These are phyloP conservation scores for Hypholoma fasciculare DNA, from an alignment of 768 basidiomycete species.

Conservation along the genomic window DNA sequence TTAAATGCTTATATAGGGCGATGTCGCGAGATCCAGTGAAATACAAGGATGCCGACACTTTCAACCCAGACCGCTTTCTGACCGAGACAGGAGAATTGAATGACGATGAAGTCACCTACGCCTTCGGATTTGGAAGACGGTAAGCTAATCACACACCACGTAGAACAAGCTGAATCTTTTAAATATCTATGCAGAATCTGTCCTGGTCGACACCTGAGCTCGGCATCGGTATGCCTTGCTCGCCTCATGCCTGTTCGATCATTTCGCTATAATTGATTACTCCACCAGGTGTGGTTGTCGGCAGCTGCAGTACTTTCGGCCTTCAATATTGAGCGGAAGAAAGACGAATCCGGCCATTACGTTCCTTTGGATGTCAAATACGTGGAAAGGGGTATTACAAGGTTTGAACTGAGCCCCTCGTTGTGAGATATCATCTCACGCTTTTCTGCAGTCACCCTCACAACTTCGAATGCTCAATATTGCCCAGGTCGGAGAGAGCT, in stretches of 20 bases:
- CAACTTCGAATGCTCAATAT: background rate
- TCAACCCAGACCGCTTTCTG: conserved; percentile 58
- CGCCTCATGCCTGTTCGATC: no score
- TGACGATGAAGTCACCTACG: conserved; percentile 18
- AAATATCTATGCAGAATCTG: conserved; percentile 13
- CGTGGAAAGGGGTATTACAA: background rate
- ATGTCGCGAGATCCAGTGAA: conserved; percentile 47
- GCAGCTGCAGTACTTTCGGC: background rate
- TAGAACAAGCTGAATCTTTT: background rate
- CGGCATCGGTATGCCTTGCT: conserved; percentile 9
- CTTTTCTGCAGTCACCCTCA: background rate
- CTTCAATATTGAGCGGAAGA: conserved; percentile 1
- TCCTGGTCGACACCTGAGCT: conserved; percentile 23
- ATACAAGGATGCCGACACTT: conserved; percentile 50
- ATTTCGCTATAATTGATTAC: background rate
- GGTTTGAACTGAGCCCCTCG: background rate
- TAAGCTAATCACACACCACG: background rate
- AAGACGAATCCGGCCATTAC: background rate
- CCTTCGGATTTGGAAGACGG: conserved; percentile 36
- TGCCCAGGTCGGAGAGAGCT: background rate
- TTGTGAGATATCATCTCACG: background rate
- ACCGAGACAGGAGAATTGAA: conserved; percentile 25
- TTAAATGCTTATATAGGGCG: conserved; percentile 29
- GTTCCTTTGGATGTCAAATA: background rate
- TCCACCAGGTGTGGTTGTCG: background rate